Evolutionary conservation across 345 rosid species (phyloP), one percentile per base, ranked within the genome.

Genomic region (Sonneratia caseolaris): DNA sequence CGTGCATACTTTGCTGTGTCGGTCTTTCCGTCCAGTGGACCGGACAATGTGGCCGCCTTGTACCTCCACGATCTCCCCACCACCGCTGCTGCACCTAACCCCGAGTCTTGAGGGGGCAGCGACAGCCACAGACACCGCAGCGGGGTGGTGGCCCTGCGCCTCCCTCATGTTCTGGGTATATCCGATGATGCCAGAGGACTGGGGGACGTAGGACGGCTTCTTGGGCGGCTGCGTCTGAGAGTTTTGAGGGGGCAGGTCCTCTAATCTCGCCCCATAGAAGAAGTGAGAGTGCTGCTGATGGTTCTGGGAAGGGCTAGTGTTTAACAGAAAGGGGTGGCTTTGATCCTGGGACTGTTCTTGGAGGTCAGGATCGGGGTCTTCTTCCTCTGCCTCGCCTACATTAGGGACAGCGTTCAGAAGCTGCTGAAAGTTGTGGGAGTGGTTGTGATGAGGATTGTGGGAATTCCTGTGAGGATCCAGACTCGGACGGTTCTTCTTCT

Each of bases 1-100:
- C 0, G 98, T 93, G 73, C 96, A 93, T 8, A 93, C 98, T 79
- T 93, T 93, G 81, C 96, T 93, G 76, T 93, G 98, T 13, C 94
- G 85, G 79, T 93, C 98, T 82, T 91, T 93, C 65, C 85, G 80
- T 49, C 94, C 97, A 0, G 86, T 91, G 37, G 98, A 86, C 64
- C 94, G 82, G 4, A 93, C 87, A 89, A 93, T 93, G 97, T 88
- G 97, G 68, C 97, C 98, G 37, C 97, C 98, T 82, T 93, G 86
- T 7, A 93, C 98, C 75, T 91, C 97, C 64, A 93, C 97, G 38
- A 93, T 93, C 87, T 91, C 84, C 10, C 86, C 86, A 24, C 73
- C 77, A 27, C 66, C 84, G 8, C 90, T 76, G 32, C 82, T 84
- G 77, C 80, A 81, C 68, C 84, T 86, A 53, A 85, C 71, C 79